Conservation (phyloP, 495 filamentous ascomycete genomes). For the Xylaria castorea region DNA sequence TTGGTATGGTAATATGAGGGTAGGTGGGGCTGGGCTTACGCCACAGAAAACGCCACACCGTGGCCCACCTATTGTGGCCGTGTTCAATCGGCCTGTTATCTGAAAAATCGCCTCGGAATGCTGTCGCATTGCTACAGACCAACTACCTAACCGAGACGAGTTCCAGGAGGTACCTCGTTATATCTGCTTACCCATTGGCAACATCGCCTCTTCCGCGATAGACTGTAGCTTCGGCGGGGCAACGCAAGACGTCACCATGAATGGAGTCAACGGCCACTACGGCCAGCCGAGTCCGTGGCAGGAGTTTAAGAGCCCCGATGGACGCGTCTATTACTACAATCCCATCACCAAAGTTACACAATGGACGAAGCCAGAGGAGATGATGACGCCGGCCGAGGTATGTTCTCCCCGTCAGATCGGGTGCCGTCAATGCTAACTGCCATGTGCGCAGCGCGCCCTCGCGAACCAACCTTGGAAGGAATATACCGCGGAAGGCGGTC, state of each 20-base stretch:
- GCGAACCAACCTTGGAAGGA: conserved; percentile 91
- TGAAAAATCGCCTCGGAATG: conserved; percentile 22
- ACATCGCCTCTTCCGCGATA: not conserved
- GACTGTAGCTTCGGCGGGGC: not conserved
- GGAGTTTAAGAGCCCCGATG: conserved; percentile 82
- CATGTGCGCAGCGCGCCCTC: conserved; percentile 69
- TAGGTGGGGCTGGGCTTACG: not conserved
- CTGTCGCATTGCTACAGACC: conserved; percentile 7
- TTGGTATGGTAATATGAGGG: no score
- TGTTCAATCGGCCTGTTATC: not conserved
- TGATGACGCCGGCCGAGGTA: conserved; percentile 90
- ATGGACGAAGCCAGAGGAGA: conserved; percentile 90
- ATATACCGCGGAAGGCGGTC: conserved; percentile 82
- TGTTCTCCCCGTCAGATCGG: conserved; percentile 36
- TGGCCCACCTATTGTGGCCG: not conserved
- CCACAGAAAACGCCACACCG: not conserved
- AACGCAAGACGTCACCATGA: conserved; percentile 55
- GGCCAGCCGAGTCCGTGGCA: conserved; percentile 71
- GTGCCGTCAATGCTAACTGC: conserved; percentile 21
- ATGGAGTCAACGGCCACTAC: conserved; percentile 63
- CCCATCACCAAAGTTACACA: conserved; percentile 82
- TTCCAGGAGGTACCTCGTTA: not conserved
- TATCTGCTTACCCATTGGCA: not conserved
- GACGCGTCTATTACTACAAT: conserved; percentile 94
- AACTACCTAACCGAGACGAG: conserved; percentile 10